These are phyloP conservation scores for Fusarium sp. DNA, from an alignment of 2,329 filamentous ascomycete species.

Conservation along the genomic window DNA sequence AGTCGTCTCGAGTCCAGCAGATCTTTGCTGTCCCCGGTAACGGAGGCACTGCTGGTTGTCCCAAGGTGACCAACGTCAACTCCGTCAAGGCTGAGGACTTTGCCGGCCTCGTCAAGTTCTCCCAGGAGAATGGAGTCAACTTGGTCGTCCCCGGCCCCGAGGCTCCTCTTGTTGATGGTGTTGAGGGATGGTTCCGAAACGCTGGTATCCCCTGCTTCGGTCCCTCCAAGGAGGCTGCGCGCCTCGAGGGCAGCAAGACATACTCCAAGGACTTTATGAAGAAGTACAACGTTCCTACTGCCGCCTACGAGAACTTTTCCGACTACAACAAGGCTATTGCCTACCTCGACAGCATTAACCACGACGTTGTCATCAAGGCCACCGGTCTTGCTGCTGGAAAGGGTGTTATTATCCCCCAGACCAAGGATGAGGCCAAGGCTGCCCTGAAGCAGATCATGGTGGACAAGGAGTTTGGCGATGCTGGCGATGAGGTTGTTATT, in stretches of 20 bases:
- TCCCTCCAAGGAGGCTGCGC: conserved; percentile 81
- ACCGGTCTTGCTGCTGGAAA: conserved; percentile 92
- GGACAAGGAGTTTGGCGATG: conserved; percentile 81
- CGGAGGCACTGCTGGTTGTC: conserved; percentile 77
- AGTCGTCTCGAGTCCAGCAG: conserved; percentile 78
- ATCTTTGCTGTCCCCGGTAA: conserved; percentile 81
- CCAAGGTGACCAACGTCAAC: conserved; percentile 76
- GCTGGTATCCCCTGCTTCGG: conserved; percentile 84
- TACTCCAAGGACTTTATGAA: conserved; percentile 99
- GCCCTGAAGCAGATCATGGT: conserved; percentile 92
- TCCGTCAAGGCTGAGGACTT: conserved; percentile 79
- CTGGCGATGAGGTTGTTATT: conserved; percentile 91
- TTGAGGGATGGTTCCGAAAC: conserved; percentile 79
- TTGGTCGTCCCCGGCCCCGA: conserved; percentile 91
- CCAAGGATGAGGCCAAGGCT: conserved; percentile 80
- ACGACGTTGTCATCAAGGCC: conserved; percentile 92
- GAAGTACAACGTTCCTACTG: conserved; percentile 86
- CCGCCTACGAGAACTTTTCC: conserved; percentile 87
- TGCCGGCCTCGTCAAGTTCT: conserved; percentile 75
- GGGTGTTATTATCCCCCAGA: conserved; percentile 87
- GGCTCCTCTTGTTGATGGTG: conserved; percentile 89
- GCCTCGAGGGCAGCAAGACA: conserved; percentile 95
- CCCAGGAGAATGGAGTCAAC: conserved; percentile 75
- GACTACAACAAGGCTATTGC: conserved; percentile 74
- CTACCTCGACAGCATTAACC: conserved; percentile 75